These are phyloP conservation scores for Marvania coccoides DNA, from an alignment of 139 green algal species.

Conservation along the genomic window DNA sequence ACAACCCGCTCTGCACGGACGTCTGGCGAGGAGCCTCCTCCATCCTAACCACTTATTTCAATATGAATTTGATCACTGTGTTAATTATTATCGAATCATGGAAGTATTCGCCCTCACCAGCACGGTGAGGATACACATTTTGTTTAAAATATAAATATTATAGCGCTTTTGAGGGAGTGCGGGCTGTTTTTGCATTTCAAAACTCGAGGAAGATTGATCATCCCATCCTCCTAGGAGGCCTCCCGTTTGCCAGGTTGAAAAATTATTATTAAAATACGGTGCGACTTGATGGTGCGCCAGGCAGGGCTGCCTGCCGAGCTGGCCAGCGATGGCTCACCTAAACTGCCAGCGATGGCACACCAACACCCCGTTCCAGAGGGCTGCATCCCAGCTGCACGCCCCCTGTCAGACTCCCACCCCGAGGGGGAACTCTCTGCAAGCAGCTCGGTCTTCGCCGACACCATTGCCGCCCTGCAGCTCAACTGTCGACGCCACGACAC, in stretches of 20 bases:
- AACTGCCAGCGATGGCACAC: no score
- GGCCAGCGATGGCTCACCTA: background rate
- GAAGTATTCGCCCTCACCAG: background rate
- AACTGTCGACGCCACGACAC: background rate
- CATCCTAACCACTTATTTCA: background rate
- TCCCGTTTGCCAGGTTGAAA: background rate
- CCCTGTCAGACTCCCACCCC: background rate
- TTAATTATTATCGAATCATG: background rate
- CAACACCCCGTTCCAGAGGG: no score
- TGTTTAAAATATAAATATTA: background rate
- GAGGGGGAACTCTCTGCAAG: no score
- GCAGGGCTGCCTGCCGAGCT: background rate
- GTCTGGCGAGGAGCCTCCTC: background rate
- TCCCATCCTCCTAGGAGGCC: background rate
- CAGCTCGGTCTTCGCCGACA: background rate
- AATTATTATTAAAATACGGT: background rate
- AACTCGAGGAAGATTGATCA: background rate
- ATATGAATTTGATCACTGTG: slow-evolving; percentile 7
- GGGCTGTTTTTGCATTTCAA: background rate
- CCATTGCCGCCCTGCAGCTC: background rate
- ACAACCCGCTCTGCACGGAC: background rate
- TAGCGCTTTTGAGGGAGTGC: background rate
- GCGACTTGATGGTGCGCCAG: background rate
- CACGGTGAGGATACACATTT: no score
- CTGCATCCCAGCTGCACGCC: background rate